Evolutionary conservation across 768 basidiomycete genomes (phyloP).

Genomic region (Trametes cingulata): DNA sequence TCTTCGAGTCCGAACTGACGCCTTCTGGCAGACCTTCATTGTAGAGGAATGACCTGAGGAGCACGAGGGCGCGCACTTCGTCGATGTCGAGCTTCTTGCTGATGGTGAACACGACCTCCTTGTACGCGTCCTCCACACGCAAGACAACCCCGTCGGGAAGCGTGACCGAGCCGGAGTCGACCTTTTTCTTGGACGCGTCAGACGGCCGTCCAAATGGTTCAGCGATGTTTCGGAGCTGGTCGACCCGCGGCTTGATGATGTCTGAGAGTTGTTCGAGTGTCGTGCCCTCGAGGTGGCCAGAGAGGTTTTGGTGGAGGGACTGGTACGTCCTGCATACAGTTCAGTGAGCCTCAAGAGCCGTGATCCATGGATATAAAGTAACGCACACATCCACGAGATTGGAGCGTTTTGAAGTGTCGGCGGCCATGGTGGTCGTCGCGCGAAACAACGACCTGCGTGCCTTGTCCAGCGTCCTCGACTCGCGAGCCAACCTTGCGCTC

Average conservation of each 20-base stretch:
- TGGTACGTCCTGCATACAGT: constrained; percentile 56
- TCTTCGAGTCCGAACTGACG: constrained; percentile 41
- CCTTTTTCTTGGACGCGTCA: constrained; percentile 60
- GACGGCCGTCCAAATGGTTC: constrained; percentile 72
- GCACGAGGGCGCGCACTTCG: constrained; percentile 72
- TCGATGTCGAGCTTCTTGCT: constrained; percentile 76
- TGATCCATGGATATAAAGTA: not conserved
- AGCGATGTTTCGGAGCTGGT: constrained; percentile 56
- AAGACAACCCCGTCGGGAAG: constrained; percentile 66
- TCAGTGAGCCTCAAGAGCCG: not conserved
- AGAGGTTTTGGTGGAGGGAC: constrained; percentile 60
- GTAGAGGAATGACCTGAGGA: constrained; percentile 77
- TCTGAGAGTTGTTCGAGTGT: constrained; percentile 58
- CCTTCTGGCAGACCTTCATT: constrained; percentile 67
- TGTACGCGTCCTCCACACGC: constrained; percentile 67
- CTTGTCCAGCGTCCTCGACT: constrained; percentile 9
- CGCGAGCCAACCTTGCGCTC: constrained; percentile 9
- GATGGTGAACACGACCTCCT: constrained; percentile 69
- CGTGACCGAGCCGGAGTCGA: constrained; percentile 67
- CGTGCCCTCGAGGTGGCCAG: constrained; percentile 59
- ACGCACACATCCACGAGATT: constrained; percentile 72
- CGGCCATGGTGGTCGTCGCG: constrained; percentile 37
- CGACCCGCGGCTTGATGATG: constrained; percentile 57
- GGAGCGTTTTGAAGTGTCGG: constrained; percentile 59
- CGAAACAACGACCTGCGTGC: constrained; percentile 21